These are phyloP conservation scores for Cryptomeria japonica DNA, from an alignment of 75 land plant species.

Conservation along the genomic window DNA sequence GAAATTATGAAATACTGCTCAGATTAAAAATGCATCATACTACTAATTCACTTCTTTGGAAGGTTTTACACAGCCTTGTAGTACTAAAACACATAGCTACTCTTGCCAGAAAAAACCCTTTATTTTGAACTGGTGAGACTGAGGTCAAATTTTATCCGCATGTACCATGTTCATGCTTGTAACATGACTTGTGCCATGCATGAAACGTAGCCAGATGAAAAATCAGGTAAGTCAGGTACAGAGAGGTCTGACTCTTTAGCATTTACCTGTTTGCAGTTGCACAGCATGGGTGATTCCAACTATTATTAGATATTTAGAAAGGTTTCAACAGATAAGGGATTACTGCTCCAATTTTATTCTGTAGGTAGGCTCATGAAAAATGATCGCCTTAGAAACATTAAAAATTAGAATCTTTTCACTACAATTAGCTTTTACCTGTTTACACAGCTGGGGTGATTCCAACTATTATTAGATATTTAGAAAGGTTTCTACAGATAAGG, in stretches of 20 bases:
- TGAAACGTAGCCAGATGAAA: neutral
- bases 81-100: neutral
- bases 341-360: neutral
- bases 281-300: neutral
- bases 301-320: neutral
- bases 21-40: neutral
- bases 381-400: neutral
- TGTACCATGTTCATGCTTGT: neutral
- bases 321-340: neutral
- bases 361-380: neutral
- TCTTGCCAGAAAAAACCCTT: neutral
- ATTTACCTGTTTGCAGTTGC: neutral
- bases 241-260: neutral
- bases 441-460: neutral
- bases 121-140: neutral
- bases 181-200: neutral
- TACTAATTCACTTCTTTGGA: neutral
- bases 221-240: neutral
- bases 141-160: no score
- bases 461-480: neutral
- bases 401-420: no score
- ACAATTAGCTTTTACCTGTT: neutral
- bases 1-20: neutral
- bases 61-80: neutral
- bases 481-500: neutral